Base-by-base conservation (phyloP, 2,329 filamentous ascomycete species). In the Colletotrichum sp. region DNA sequence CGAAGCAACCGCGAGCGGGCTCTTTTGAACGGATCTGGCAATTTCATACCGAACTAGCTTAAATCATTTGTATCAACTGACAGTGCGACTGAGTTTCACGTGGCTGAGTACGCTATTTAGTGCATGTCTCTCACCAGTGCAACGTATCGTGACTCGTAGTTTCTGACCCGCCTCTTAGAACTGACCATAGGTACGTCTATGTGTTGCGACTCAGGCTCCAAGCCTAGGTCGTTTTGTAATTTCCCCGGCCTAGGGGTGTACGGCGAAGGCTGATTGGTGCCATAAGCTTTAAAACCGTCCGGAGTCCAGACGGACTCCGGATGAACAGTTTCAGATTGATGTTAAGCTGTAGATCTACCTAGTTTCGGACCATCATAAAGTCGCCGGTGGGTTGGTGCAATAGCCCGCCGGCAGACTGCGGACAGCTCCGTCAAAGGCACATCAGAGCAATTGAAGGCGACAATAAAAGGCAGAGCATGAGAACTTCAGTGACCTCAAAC, bases 101-200 rank as follows among this genome's bases (percentile, higher is more conserved):
- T 0, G 10, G n/a, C 44, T 8, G 4, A 13, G 3, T 21, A 1
- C 1, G n/a, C 6, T 52, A 2, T 13, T 52, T 1, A 52, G n/a
- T 21, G n/a, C 9, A 21, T 13, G 2, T 21, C n/a, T 52, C 44
- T 52, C 3, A 21, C 44, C 10, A 52, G 10, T 21, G 44, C 2
- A 21, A 21, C 44, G 44, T 5, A 52, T 52, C 44, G n/a, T 52
- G 44, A 52, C 44, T 52, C 44, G 44, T 52, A 52, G n/a, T 52
- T 13, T 8, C 39, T 21, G 44, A 21, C 44, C n/a, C n/a, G n/a
- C 9, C 5, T 49, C 18, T n/a, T n/a, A 3, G 18, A 10, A 44
- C 18, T 44, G 8, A n/a, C 18, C 8, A 44, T 3, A 24, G 24
- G 24, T 24, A 49, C 18, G 18, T 49, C 18, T 2, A 49, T 13